A percentile compares a stretch with the other conserved stretches of the same genome.
Evolutionary conservation across 176 grass and related monocot species (phyloP).

Genomic region (Tillandsia leiboldiana): DNA sequence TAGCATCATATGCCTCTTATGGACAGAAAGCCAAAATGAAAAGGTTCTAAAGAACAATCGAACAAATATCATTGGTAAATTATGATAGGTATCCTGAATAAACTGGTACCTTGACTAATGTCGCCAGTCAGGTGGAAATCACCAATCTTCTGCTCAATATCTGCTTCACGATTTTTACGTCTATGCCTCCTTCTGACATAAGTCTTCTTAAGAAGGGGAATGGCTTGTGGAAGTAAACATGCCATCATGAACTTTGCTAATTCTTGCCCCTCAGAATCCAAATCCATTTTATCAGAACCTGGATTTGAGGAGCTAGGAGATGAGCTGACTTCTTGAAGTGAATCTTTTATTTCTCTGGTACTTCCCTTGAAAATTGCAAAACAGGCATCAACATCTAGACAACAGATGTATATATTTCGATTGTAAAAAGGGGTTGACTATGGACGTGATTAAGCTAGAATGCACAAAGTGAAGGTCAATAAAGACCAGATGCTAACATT

Average conservation of each 20-base stretch:
- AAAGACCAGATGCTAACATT: no score
- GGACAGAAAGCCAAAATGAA: not conserved
- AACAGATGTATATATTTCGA: conserved; percentile 12
- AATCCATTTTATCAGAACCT: conserved; percentile 52
- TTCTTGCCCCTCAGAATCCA: conserved; percentile 49
- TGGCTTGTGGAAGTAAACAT: conserved; percentile 82
- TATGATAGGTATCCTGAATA: not conserved
- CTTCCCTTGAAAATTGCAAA: conserved; percentile 37
- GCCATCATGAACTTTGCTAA: conserved; percentile 69
- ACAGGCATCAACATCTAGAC: conserved; percentile 11
- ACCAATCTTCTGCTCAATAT: conserved; percentile 14
- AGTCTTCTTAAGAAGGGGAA: conserved; percentile 68
- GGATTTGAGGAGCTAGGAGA: conserved; percentile 59
- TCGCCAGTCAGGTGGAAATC: conserved; percentile 22
- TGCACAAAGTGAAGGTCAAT: no score
- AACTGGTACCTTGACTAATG: conserved; percentile 42
- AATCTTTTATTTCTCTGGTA: conserved; percentile 37
- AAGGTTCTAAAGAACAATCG: conserved; percentile 1
- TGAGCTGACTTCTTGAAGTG: conserved; percentile 37
- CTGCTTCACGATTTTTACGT: conserved; percentile 26
- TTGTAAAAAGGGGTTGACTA: not conserved
- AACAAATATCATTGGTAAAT: not conserved
- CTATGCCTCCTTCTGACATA: conserved; percentile 43
- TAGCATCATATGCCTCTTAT: conserved; percentile 9
- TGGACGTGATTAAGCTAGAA: no score